Percentiles rank a stretch among this genome's conserved stretches.
Conservation (phyloP, 1,284 basidiomycete species). For the Pseudozyma pruni region DNA sequence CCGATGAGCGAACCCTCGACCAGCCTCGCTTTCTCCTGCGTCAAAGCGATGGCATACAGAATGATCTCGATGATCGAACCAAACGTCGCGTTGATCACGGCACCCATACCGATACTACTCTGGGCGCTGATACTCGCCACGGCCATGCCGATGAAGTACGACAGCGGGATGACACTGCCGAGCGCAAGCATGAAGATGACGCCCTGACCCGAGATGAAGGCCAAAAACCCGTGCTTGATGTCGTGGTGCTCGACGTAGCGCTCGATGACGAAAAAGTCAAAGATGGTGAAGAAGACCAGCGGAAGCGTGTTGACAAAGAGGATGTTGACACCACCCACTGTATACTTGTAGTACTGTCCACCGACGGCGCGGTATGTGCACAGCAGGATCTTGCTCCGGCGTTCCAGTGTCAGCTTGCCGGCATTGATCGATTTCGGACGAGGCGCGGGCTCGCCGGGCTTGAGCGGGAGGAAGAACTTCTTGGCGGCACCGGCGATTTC, state of each 20-base stretch:
- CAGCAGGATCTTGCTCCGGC: slow-evolving; percentile 79
- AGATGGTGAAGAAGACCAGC: slow-evolving; percentile 92
- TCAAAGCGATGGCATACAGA: slow-evolving; percentile 88
- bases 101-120: slow-evolving; percentile 98
- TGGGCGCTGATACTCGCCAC: slow-evolving; percentile 98
- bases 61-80: slow-evolving; percentile 98
- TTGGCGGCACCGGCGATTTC: slow-evolving; percentile 45
- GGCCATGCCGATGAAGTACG: slow-evolving; percentile 99
- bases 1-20: slow-evolving; percentile 98
- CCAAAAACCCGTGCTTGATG: slow-evolving; percentile 73
- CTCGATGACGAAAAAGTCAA: slow-evolving; percentile 87
- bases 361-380: slow-evolving; percentile 95
- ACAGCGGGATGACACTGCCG: slow-evolving; percentile 92
- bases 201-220: slow-evolving; percentile 78
- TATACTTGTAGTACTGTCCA: slow-evolving; percentile 97
- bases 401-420: slow-evolving; percentile 69
- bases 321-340: slow-evolving; percentile 97
- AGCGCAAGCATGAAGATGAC: slow-evolving; percentile 88
- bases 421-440: slow-evolving; percentile 67
- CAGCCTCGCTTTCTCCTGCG: slow-evolving; percentile 86
- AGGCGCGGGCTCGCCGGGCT: slow-evolving; percentile 69
- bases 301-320: slow-evolving; percentile 95
- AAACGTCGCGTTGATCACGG: slow-evolving; percentile 99
- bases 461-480: slow-evolving; percentile 61
- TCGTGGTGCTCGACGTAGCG: slow-evolving; percentile 77